Evolutionary conservation across 495 filamentous ascomycete genomes (phyloP).

Genomic region (Penicillium canariense): DNA sequence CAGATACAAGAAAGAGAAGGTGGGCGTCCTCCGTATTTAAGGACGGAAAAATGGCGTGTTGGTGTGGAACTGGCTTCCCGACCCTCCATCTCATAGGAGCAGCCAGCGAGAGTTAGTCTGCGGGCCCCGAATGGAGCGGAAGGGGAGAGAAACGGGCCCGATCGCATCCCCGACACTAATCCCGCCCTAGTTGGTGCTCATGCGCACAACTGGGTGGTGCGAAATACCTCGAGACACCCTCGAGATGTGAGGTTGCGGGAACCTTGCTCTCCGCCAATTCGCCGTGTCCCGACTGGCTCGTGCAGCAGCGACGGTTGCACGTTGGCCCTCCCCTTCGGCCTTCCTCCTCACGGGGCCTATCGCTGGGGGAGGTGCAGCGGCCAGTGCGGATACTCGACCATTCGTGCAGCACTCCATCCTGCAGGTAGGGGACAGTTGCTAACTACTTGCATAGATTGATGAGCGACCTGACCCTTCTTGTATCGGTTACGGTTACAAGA

Average conservation of each 20-base stretch:
- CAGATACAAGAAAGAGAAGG: not conserved
- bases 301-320: conserved; percentile 8
- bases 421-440: not conserved
- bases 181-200: not conserved
- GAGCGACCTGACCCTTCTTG: not conserved
- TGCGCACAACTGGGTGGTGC: not conserved
- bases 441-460: not conserved
- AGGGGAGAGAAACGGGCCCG: conserved; percentile 26
- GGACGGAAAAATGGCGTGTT: not conserved
- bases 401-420: conserved; percentile 10
- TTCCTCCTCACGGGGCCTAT: not conserved
- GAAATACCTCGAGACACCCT: not conserved
- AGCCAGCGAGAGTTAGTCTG: conserved; percentile 10
- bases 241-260: not conserved
- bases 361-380: conserved; percentile 8
- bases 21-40: conserved; percentile 13
- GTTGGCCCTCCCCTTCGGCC: not conserved
- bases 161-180: conserved; percentile 11
- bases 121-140: conserved; percentile 32
- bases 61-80: conserved; percentile 19
- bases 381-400: conserved; percentile 18
- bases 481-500: not conserved
- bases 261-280: not conserved
- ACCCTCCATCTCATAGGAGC: conserved; percentile 10
- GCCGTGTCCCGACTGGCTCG: not conserved